These are phyloP conservation scores for Apiotrichum gamsii DNA, from an alignment of 1,284 basidiomycete genomes.

Conservation along the genomic window DNA sequence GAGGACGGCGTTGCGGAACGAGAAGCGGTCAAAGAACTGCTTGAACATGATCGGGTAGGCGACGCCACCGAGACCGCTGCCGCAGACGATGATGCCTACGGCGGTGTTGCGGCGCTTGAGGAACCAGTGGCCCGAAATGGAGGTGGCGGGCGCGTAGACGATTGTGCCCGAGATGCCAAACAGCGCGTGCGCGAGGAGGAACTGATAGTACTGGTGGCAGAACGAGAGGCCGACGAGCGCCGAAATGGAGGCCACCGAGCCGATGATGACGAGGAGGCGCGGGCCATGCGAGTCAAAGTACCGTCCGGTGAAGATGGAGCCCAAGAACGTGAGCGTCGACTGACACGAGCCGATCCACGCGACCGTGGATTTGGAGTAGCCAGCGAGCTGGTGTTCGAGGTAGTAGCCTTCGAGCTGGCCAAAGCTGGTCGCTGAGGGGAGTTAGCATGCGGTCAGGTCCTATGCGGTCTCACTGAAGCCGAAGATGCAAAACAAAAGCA, in stretches of 20 bases:
- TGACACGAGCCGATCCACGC: constrained; percentile 24
- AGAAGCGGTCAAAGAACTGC: constrained; percentile 27
- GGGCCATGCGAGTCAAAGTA: constrained; percentile 24
- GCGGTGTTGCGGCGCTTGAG: constrained; percentile 35
- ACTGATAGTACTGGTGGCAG: constrained; percentile 43
- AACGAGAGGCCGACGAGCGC: constrained; percentile 35
- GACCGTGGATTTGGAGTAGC: constrained; percentile 15
- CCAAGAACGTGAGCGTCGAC: constrained; percentile 19
- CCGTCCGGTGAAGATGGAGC: constrained; percentile 16
- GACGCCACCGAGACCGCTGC: constrained; percentile 41
- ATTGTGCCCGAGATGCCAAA: constrained; percentile 36
- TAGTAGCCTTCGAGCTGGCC: constrained; percentile 25
- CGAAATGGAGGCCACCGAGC: constrained; percentile 23
- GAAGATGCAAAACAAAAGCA: constrained; percentile 24
- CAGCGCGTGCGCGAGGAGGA: constrained; percentile 38
- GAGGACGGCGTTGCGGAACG: constrained; percentile 20
- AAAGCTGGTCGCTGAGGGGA: constrained; percentile 17
- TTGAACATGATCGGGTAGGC: constrained; percentile 41
- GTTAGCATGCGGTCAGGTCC: no score
- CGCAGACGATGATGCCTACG: constrained; percentile 40
- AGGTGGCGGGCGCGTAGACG: constrained; percentile 39
- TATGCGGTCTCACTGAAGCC: constrained; percentile 15
- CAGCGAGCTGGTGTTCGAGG: constrained; percentile 16
- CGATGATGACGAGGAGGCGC: constrained; percentile 12
- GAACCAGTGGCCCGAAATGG: constrained; percentile 46